phyloP scores from a whole-genome alignment of 2,329 filamentous ascomycete species.

The Ciborinia camelliae region DNA sequence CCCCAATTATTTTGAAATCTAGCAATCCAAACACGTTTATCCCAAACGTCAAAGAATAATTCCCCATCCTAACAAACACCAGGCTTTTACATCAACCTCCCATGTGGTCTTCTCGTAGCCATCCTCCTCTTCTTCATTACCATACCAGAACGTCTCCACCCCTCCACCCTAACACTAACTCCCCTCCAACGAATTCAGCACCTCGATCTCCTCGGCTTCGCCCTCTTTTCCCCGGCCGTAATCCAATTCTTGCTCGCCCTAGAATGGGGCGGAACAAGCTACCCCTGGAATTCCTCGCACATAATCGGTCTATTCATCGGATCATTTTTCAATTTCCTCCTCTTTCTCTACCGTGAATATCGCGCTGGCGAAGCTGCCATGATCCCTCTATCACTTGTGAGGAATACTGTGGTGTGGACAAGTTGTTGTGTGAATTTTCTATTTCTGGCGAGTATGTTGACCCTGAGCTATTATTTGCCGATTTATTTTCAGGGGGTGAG shows the following conservation, averaged over 20 bases:
- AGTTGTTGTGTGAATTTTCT: slow-evolving; percentile 19
- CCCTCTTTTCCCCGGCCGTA: slow-evolving; percentile 37
- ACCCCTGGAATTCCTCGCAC: slow-evolving; percentile 33
- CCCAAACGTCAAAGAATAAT: slow-evolving; percentile 33
- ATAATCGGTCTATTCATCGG: slow-evolving; percentile 32
- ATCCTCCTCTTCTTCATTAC: slow-evolving; percentile 40
- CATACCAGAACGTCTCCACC: slow-evolving; percentile 29
- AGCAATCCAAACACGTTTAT: slow-evolving; percentile 27
- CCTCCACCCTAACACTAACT: neutral
- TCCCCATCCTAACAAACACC: neutral
- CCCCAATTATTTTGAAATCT: neutral
- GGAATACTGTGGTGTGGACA: slow-evolving; percentile 25
- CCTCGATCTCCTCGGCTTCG: slow-evolving; percentile 38
- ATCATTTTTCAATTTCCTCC: slow-evolving; percentile 28
- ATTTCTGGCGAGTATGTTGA: slow-evolving; percentile 3
- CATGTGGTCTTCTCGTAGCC: slow-evolving; percentile 39
- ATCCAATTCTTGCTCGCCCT: slow-evolving; percentile 39
- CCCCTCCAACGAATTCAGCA: slow-evolving; percentile 23
- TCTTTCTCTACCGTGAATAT: slow-evolving; percentile 27
- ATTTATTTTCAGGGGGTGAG: slow-evolving; percentile 46
- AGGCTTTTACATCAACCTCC: slow-evolving; percentile 43
- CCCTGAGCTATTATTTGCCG: slow-evolving; percentile 23
- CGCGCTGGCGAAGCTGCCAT: slow-evolving; percentile 31
- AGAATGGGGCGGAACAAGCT: slow-evolving; percentile 36
- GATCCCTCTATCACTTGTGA: slow-evolving; percentile 29